These are phyloP conservation scores for Scortechinia acanthostroma DNA, from an alignment of 2,329 filamentous ascomycete species.

Conservation along the genomic window DNA sequence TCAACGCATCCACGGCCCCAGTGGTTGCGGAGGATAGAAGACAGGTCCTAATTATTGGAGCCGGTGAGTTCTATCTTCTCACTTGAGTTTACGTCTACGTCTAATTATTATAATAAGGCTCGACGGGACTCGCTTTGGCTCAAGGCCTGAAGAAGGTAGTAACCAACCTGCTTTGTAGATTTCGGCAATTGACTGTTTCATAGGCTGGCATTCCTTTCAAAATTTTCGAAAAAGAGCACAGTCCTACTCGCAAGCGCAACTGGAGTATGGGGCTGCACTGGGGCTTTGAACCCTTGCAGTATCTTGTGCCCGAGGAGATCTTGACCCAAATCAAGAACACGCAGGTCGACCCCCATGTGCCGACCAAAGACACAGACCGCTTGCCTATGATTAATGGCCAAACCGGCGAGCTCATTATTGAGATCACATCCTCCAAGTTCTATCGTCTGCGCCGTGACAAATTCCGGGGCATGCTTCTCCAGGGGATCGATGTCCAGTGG, in stretches of 20 bases:
- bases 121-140: background rate
- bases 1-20: no score
- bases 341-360: slow-evolving; percentile 30
- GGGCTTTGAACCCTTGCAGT: background rate
- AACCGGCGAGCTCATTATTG: slow-evolving; percentile 24
- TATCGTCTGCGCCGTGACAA: slow-evolving; percentile 25
- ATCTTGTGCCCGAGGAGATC: slow-evolving; percentile 3
- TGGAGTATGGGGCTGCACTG: slow-evolving; percentile 1
- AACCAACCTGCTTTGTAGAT: background rate
- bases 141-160: background rate
- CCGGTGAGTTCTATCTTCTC: no score
- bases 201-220: background rate
- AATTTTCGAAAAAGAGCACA: background rate
- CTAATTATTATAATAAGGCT: background rate
- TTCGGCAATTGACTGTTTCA: background rate
- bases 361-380: slow-evolving; percentile 24
- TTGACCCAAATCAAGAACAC: slow-evolving; percentile 17
- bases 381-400: slow-evolving; percentile 30
- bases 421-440: slow-evolving; percentile 24
- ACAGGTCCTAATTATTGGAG: background rate
- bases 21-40: no score
- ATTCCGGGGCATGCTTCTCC: slow-evolving; percentile 18
- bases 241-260: background rate
- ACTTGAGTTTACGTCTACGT: background rate
- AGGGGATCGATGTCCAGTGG: slow-evolving; percentile 18